Base-by-base conservation (phyloP, 1,284 basidiomycete genomes). In the Ganoderma lucidum region DNA sequence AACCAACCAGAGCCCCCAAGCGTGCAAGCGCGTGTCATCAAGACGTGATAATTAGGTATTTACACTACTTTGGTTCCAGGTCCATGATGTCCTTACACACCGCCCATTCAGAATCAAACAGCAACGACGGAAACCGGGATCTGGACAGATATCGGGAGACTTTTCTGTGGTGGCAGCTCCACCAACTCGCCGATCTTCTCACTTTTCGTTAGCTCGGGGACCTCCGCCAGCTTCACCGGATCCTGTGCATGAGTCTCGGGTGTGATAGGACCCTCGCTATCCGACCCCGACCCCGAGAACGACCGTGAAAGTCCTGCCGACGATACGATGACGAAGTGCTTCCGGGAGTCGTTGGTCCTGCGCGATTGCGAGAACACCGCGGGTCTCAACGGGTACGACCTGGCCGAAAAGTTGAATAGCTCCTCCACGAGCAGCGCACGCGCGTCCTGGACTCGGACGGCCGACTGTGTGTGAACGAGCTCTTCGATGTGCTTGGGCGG, bases 211-310 rank as follows among this genome's bases (percentile, higher is more conserved):
- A 74, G 30, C 19, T 68, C 70, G 5, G 75, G 74, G 4, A 76
- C 69, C 9, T 74, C 67, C 17, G 30, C 67, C 42, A 76, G 35
- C 39, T 63, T 62, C 10, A 62, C 59, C 10, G 70, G 42, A 28
- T 70, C 72, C 56, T 74, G 68, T 6, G 74, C 72, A 35, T 66
- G 56, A 15, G 67, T 74, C 23, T 44, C 65, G 1, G 75, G 75
- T 9, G 75, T 76, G 65, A 71, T 59, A 3, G 71, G 74, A 12
- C 70, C 73, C 2, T 64, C 61, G 64, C 72, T 72, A 32, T 72
- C 75, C 15, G 71, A 71, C 28, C 61, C 56, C 4, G 71, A 71
- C 32, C 60, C 59, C 10, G 51, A 67, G 39, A 53, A 17, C 28
- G 59, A 53, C 23, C 48, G 23, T 28, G 48, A 61, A 23, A 61